Base-by-base conservation (phyloP, 495 filamentous ascomycete species). In the Aspergillus kassunensis region DNA sequence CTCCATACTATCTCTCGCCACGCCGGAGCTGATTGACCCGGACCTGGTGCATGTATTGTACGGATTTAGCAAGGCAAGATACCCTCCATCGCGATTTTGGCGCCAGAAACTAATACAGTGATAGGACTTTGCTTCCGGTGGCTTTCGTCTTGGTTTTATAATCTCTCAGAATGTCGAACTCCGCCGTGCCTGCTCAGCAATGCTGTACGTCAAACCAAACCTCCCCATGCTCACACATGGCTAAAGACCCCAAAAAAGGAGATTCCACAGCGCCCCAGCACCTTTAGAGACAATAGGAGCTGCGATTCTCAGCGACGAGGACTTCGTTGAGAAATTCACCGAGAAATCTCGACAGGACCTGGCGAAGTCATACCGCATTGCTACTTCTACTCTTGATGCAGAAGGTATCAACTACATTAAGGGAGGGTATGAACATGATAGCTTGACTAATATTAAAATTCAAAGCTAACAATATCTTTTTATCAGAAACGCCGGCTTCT, bases 11-110 rank as follows among this genome's bases (percentile, higher is more conserved):
- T 70, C 78, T 0, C 58, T 85, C 30, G 64, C 78, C 42, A 33
- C 59, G 0, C 27, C 44, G 8, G 66, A 61, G 0, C 55, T 81
- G 19, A 82, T 85, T 18, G 66, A 80, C 43, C 65, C 73, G 13
- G 47, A 60, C 5, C 63, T 69, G 10, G 63, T 87, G 0, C 83
- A 87, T 61, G 68, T 83, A 9, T 53, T 85, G 3, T 86, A 81
- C 48, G 82, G 82, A 0, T 74, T 83, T 59, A 73, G 69, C 47
- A 84, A 85, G 59, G 66, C 59, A 58, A 18, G 56, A 27, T 8
- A 25, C 36, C 7, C 4, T 8, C 21, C 23, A 4, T 18, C 1
- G n/a, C 5, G 34, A 27, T 13, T 13, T 18, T 24, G 3, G 4
- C 33, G n/a, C 6, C 4, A 16, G 10, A 27, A 42, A 8, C 39